Conservation (phyloP, 2,329 filamentous ascomycete species). For the Calonectria montana region DNA sequence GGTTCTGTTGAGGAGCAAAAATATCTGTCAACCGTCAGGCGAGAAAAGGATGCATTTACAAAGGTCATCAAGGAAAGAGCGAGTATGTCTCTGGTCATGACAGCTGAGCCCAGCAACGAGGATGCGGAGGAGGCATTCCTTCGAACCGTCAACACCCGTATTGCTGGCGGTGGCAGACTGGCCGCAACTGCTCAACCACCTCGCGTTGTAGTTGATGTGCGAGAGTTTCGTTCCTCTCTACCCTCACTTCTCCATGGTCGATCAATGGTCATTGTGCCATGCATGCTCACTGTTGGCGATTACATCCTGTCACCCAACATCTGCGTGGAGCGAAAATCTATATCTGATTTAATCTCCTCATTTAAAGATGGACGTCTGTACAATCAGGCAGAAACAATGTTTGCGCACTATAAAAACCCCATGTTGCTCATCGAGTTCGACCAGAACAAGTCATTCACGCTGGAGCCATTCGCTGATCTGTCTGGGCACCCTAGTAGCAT, state of each 20-base stretch:
- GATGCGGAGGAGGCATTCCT: constrained; percentile 93
- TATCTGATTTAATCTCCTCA: constrained; percentile 90
- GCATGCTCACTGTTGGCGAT: constrained; percentile 95
- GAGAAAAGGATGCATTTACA: constrained; percentile 96
- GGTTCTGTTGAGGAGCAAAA: constrained; percentile 95
- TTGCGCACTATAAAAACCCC: constrained; percentile 87
- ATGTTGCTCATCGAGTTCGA: constrained; percentile 98
- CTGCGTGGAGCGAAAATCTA: constrained; percentile 93
- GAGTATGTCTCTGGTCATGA: constrained; percentile 90
- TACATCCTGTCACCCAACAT: constrained; percentile 93
- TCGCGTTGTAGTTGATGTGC: constrained; percentile 92
- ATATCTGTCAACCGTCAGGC: constrained; percentile 88
- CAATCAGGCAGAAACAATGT: constrained; percentile 93
- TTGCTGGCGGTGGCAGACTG: constrained; percentile 90
- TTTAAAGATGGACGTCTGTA: constrained; percentile 93
- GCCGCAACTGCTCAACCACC: constrained; percentile 87
- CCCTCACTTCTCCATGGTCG: constrained; percentile 92
- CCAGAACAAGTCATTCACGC: constrained; percentile 95
- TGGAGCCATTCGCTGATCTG: constrained; percentile 82
- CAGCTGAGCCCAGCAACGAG: constrained; percentile 74
- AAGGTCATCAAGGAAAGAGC: constrained; percentile 94
- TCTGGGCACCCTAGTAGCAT: constrained; percentile 72
- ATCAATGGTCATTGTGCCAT: constrained; percentile 89
- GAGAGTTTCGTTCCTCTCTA: constrained; percentile 93
- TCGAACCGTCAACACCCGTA: constrained; percentile 94